phyloP scores from a whole-genome alignment of 2,329 filamentous ascomycete species.

The Arthrobotrys conoides region DNA sequence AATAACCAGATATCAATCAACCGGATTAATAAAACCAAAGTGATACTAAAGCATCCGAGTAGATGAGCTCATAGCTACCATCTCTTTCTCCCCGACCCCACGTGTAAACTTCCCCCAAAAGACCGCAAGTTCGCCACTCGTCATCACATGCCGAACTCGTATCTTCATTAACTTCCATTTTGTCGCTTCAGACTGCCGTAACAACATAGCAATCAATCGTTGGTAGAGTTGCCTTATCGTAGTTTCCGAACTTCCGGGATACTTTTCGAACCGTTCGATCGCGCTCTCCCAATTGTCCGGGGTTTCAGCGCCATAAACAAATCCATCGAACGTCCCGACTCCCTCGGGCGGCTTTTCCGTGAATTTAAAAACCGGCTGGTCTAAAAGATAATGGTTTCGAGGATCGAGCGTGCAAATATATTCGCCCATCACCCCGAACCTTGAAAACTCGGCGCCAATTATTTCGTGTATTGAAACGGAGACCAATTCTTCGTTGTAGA shows the following conservation, averaged over 20 bases:
- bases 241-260: neutral
- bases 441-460: neutral
- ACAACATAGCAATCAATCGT: neutral
- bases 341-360: neutral
- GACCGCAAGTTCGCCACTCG: neutral
- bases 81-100: neutral
- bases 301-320: conserved; percentile 1
- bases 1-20: too few relatives aligned
- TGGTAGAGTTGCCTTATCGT: neutral
- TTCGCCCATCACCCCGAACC: conserved; percentile 4
- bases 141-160: conserved; percentile 2
- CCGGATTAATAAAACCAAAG: neutral
- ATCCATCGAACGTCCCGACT: conserved; percentile 1
- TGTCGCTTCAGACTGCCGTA: neutral
- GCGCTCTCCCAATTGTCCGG: conserved; percentile 6
- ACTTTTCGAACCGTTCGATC: neutral
- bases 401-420: neutral
- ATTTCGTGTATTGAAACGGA: conserved; percentile 16
- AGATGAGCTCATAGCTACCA: too few relatives aligned
- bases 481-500: conserved; percentile 16
- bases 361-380: conserved; percentile 1
- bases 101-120: conserved; percentile 22
- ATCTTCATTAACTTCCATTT: conserved; percentile 22
- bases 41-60: neutral
- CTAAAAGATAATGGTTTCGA: conserved; percentile 4